Evolutionary conservation across 495 filamentous ascomycete species (phyloP), one percentile per base, ranked within the genome.

Genomic region (Talaromyces stipitatus): DNA sequence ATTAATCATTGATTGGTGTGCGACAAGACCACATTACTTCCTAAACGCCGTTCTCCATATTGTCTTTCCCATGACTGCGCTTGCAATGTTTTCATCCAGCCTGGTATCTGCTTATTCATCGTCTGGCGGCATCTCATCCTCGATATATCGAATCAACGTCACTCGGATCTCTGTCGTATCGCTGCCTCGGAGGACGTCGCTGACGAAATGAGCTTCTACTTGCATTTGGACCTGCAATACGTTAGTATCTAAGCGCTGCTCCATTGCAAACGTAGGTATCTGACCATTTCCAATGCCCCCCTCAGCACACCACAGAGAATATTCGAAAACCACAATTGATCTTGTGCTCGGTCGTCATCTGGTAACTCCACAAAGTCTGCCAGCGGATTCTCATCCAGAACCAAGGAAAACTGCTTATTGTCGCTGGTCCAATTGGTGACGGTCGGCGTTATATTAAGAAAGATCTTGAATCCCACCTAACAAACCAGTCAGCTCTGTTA

Each of bases 301-400:
- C 92, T 78, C 43, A 98, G 74, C 24, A 98, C 87, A 36, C 94
- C 94, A 62, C 95, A 97, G 18, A 97, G 79, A 48, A 98, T 94
- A 72, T 97, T 97, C 2, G 91, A 96, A 66, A 92, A 98, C 94
- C 94, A 98, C 10, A 98, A 76, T 72, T 97, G 92, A 68, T 97
- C 92, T 67, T 97, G 94, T 8, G 92, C 90, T 53, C 91, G 80
- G 47, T 91, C 95, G 71, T 98, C 94, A 69, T 98, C 94, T 9
- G 94, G 94, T 38, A 98, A 74, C 70, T 98, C 94, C 53, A 98
- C 94, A 72, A 96, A 98, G 67, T 98, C 94, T 43, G 91, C 95
- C 55, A 98, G 69, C 2, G 94, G 94, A 65, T 97, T 98, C 68
- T 98, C 94, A 58, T 98, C 94, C 60, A 98, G 95, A 22, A 96